These are phyloP conservation scores for Salix exigua DNA, from an alignment of 345 rosid species.

Conservation along the genomic window DNA sequence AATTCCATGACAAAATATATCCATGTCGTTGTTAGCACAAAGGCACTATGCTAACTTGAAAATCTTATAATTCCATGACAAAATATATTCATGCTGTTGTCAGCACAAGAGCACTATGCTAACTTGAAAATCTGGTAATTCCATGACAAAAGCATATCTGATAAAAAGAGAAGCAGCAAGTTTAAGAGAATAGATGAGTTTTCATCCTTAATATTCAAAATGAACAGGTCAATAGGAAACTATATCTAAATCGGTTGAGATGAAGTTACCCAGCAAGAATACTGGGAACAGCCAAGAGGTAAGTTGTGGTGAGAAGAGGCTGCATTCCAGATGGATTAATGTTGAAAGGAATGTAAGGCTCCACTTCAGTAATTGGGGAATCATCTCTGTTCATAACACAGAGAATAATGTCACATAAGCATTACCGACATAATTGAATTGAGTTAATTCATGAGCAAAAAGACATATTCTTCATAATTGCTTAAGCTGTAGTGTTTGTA, in stretches of 20 bases:
- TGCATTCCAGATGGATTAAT: constrained; percentile 99
- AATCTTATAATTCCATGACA: not conserved
- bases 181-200: not conserved
- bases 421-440: constrained; percentile 9
- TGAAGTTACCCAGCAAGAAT: constrained; percentile 75
- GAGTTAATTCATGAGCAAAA: not conserved
- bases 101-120: not conserved
- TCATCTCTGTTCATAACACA: constrained; percentile 59
- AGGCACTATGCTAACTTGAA: not conserved
- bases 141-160: not conserved
- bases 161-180: not conserved
- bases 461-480: not conserved
- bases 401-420: constrained; percentile 10
- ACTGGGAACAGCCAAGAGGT: constrained; percentile 83
- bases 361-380: constrained; percentile 87
- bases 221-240: not conserved
- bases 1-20: not conserved
- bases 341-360: constrained; percentile 90
- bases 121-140: constrained; percentile 1
- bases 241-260: not conserved
- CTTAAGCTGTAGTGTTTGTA: not conserved
- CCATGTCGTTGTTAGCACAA: no score
- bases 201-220: constrained; percentile 6
- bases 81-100: not conserved
- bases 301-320: constrained; percentile 85